Conservation (phyloP, 2,329 filamentous ascomycete species). For the Dactylellina cionopaga region DNA sequence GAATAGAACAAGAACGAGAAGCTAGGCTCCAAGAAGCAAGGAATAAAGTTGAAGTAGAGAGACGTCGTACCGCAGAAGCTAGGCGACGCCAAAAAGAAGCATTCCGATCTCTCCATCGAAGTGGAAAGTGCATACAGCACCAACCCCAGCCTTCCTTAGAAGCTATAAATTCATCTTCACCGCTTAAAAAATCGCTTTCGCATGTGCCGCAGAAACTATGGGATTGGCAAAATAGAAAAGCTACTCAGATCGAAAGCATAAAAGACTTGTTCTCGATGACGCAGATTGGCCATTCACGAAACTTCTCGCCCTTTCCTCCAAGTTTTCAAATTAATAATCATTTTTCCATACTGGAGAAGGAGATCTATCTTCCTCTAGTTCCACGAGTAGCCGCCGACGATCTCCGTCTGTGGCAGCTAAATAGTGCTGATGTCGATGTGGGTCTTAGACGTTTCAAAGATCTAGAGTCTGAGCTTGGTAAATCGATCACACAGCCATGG, state of each 20-base stretch:
- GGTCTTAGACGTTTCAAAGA: slow-evolving; percentile 2
- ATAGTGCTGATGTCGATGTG: slow-evolving; percentile 41
- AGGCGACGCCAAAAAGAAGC: slow-evolving; percentile 31
- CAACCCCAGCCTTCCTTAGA: slow-evolving; percentile 13
- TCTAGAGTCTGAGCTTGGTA: slow-evolving; percentile 1
- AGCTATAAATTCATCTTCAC: background rate
- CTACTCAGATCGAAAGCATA: slow-evolving; percentile 13
- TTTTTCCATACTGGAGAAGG: slow-evolving; percentile 23
- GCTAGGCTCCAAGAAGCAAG: slow-evolving; percentile 29
- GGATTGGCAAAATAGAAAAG: slow-evolving; percentile 34
- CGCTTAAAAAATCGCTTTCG: background rate
- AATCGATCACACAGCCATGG: slow-evolving; percentile 22
- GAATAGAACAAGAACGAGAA: slow-evolving; percentile 26
- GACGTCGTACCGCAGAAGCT: slow-evolving; percentile 22
- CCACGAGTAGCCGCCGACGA: slow-evolving; percentile 25
- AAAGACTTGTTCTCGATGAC: slow-evolving; percentile 38
- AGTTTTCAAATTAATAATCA: slow-evolving; percentile 32
- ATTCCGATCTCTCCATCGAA: slow-evolving; percentile 27
- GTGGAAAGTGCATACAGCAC: background rate
- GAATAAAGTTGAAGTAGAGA: slow-evolving; percentile 42
- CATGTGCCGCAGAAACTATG: slow-evolving; percentile 25
- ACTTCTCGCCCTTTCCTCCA: slow-evolving; percentile 31
- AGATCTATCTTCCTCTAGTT: slow-evolving; percentile 35
- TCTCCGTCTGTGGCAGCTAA: slow-evolving; percentile 28
- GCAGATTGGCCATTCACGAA: slow-evolving; percentile 16